Conservation (phyloP, 164 flowering plant species). For the Magnolia kwangsiensis region DNA sequence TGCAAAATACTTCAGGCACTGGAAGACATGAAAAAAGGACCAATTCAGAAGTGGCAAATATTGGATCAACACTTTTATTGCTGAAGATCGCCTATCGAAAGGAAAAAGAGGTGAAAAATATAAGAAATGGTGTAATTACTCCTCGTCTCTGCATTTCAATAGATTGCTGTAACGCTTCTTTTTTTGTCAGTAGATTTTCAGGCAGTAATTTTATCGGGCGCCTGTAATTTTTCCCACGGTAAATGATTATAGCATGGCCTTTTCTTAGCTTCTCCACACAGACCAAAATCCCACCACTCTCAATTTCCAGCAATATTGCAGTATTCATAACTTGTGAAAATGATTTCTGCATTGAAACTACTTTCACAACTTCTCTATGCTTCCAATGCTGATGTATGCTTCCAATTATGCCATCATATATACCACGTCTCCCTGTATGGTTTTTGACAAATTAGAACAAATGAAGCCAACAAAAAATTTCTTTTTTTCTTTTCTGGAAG, state of each 20-base stretch:
- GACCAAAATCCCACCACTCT: constrained; percentile 77
- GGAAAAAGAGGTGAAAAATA: background rate
- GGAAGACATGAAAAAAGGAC: constrained; percentile 8
- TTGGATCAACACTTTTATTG: background rate
- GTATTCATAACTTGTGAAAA: constrained; percentile 46
- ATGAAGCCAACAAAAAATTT: background rate
- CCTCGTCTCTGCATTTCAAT: constrained; percentile 84
- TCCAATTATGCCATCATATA: constrained; percentile 88
- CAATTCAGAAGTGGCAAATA: background rate
- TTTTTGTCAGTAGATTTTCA: constrained; percentile 58
- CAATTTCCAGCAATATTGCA: constrained; percentile 61
- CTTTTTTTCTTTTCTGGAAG: too few relatives aligned
- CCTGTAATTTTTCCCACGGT: constrained; percentile 85
- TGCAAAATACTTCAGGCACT: constrained; percentile 80
- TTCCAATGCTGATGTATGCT: constrained; percentile 94
- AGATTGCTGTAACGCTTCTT: constrained; percentile 64
- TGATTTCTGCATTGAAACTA: constrained; percentile 70
- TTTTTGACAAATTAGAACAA: constrained; percentile 2
- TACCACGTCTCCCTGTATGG: constrained; percentile 78
- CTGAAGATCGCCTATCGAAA: background rate
- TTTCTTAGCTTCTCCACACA: constrained; percentile 61
- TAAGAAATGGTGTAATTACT: constrained; percentile 41
- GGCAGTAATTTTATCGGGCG: constrained; percentile 49
- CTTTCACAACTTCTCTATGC: constrained; percentile 84
- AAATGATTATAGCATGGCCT: constrained; percentile 83